Base-by-base conservation (phyloP, 768 basidiomycete species). In the Mycena olivaceomarginata region DNA sequence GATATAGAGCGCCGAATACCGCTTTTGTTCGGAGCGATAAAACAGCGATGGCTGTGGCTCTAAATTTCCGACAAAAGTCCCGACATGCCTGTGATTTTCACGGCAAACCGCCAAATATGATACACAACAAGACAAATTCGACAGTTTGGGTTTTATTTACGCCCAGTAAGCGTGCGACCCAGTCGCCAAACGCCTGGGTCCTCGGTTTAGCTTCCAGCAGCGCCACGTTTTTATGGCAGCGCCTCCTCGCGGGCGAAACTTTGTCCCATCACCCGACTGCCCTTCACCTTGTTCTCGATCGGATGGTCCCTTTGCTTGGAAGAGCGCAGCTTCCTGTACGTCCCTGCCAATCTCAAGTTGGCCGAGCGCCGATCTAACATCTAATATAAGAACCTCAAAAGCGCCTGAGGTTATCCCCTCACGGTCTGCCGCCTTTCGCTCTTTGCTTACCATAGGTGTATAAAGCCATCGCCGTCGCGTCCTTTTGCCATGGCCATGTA, bases 401-500 rank as follows among this genome's bases (percentile, higher is more conserved):
- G 67, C 72, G 71, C 65, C 20, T 57, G 62, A 7, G 53, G 18
- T 45, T 65, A 63, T 66, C 68, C 65, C 66, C 69, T 67, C 76
- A 51, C 59, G 64, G 67, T 25, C 11, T 48, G 16, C 31, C 43
- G 41, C 41, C 25, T 40, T 41, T 65, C 48, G 39, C 43, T 68
- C 31, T 3, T 41, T 66, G 22, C 18, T 64, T 46, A n/a, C 40
- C 22, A 37, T 60, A 74, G 66, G 39, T 57, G 25, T 40, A 66
- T 63, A 70, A 68, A 46, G 43, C 60, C 53, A 48, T 45, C 31
- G 37, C 51, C 37, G 51, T 70, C 60, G 39, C 66, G n/a, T 48
- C 25, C 43, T 25, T 57, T 13, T 41, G 59, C 72, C 68, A 79
- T 79, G 78, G 59, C 72, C 68, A 79, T 79, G 78, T 77, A 79